Evolutionary conservation across 1,284 basidiomycete species (phyloP).

Genomic region (Spongiforma sp.): DNA sequence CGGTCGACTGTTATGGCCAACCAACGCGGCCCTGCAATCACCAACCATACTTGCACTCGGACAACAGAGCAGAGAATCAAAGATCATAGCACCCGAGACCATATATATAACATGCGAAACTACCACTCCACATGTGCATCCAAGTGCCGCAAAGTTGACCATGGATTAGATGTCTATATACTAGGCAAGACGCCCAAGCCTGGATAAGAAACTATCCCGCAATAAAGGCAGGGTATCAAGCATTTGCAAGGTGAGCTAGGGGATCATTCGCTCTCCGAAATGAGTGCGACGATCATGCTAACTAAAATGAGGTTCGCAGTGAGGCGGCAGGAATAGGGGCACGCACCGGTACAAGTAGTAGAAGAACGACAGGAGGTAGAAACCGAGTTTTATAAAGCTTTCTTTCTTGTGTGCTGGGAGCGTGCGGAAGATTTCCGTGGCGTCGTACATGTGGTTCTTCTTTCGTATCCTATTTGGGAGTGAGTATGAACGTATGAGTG

Average conservation of each 20-base stretch:
- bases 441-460: constrained; percentile 98
- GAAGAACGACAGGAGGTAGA: constrained; percentile 95
- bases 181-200: constrained; percentile 10
- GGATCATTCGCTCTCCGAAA: constrained; percentile 73
- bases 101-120: constrained; percentile 22
- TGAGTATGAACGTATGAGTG: background rate
- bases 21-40: too few species aligned
- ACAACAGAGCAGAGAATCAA: constrained; percentile 9
- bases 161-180: constrained; percentile 24
- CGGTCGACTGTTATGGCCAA: too few species aligned
- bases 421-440: constrained; percentile 99
- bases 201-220: constrained; percentile 1
- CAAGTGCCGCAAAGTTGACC: constrained; percentile 12
- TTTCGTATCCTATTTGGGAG: constrained; percentile 75
- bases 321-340: background rate
- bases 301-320: constrained; percentile 8
- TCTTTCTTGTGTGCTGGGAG: constrained; percentile 96
- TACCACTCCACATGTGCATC: constrained; percentile 16
- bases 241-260: background rate
- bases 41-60: too few species aligned
- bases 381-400: constrained; percentile 95
- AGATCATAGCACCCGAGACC: constrained; percentile 30
- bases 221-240: background rate
- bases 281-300: constrained; percentile 89
- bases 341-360: constrained; percentile 95